Conservation (phyloP, 805 yeast species). For the Zygoascus flipseniorum region DNA sequence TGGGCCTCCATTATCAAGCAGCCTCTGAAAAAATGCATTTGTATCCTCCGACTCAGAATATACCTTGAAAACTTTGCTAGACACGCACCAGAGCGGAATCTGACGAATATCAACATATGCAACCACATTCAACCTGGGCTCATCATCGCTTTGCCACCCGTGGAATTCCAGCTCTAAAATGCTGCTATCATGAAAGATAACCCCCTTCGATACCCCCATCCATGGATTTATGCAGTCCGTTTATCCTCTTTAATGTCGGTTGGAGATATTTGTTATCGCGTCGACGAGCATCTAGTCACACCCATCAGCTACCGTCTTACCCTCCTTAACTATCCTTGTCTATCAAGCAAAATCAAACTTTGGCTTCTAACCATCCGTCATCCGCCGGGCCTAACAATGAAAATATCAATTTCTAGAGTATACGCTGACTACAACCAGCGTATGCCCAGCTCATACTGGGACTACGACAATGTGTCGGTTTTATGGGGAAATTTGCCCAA, state of each 20-base stretch:
- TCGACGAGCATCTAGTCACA: neutral
- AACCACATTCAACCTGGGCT: neutral
- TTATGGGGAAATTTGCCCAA: constrained; percentile 52
- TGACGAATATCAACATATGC: constrained; percentile 8
- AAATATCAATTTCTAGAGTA: constrained; percentile 44
- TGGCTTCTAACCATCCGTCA: neutral
- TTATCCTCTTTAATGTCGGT: neutral
- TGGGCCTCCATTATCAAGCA: constrained; percentile 2
- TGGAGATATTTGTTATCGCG: neutral
- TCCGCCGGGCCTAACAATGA: constrained; percentile 1
- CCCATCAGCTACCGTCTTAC: neutral
- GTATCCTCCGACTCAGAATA: constrained; percentile 1
- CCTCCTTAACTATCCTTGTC: neutral
- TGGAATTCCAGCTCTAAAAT: neutral
- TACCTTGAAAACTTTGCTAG: constrained; percentile 11
- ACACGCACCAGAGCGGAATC: constrained; percentile 12
- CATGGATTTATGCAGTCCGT: neutral
- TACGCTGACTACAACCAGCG: constrained; percentile 66
- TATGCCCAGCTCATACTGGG: constrained; percentile 74
- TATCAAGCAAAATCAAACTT: neutral
- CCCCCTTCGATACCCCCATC: neutral
- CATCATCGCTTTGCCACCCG: neutral
- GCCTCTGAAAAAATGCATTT: constrained; percentile 7
- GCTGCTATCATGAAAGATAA: neutral
- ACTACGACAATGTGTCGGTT: constrained; percentile 45